Conservation (phyloP, 306 rosid species). For the Coriaria nepalensis region DNA sequence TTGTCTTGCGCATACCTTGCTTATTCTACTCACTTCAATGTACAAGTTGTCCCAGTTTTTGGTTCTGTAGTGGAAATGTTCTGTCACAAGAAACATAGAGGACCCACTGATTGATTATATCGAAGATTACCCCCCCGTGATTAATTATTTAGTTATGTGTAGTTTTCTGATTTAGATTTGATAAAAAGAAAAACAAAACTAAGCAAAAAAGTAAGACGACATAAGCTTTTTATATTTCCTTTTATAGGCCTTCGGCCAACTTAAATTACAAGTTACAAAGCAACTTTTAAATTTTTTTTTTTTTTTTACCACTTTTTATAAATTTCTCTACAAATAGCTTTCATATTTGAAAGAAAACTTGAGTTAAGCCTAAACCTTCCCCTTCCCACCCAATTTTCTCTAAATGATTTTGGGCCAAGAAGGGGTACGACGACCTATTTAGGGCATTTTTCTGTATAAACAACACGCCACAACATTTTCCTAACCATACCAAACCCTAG, state of each 20-base stretch:
- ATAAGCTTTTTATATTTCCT: constrained; percentile 10
- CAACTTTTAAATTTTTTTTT: no score
- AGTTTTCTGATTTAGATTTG: no score
- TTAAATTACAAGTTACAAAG: constrained; percentile 20
- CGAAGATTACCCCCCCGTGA: no score
- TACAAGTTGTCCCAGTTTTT: constrained; percentile 38
- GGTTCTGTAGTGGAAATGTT: constrained; percentile 31
- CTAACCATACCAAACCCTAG: constrained; percentile 27
- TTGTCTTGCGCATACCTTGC: constrained; percentile 76
- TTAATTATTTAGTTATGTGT: background rate
- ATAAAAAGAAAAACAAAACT: no score
- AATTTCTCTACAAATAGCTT: constrained; percentile 58
- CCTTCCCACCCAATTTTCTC: constrained; percentile 38
- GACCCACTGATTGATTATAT: no score
- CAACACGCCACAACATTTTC: constrained; percentile 20
- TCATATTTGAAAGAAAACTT: constrained; percentile 47
- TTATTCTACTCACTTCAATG: constrained; percentile 40
- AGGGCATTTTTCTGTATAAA: constrained; percentile 15
- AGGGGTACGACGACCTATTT: constrained; percentile 45
- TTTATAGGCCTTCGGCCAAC: constrained; percentile 82
- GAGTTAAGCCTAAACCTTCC: constrained; percentile 1
- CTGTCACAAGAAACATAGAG: constrained; percentile 22
- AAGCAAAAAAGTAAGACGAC: constrained; percentile 6
- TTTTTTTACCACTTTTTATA: constrained; percentile 10
- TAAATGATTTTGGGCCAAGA: constrained; percentile 43